Conservation (phyloP, 306 rosid species). For the Rosa multiflora region DNA sequence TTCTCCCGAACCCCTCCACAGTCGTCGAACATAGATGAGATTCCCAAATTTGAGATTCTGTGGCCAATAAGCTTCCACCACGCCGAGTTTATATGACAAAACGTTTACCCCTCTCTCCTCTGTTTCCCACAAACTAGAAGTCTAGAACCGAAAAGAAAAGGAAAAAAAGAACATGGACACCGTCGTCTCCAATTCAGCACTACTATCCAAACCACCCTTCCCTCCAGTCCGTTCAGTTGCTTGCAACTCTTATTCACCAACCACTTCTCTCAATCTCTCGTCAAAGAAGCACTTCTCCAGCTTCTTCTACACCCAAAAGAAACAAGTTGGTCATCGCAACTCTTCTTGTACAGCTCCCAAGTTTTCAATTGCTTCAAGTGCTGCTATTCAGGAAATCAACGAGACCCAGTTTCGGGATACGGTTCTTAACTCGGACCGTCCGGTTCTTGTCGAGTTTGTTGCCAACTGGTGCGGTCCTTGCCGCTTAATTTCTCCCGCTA, state of each 20-base stretch:
- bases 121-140: not conserved
- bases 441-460: constrained; percentile 87
- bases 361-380: constrained; percentile 45
- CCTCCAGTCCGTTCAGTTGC: constrained; percentile 34
- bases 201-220: constrained; percentile 22
- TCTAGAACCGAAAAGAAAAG: too few relatives aligned
- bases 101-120: not conserved
- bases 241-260: constrained; percentile 5
- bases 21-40: not conserved
- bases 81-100: not conserved
- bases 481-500: constrained; percentile 70
- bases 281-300: constrained; percentile 27
- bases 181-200: constrained; percentile 41
- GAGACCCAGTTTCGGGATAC: constrained; percentile 60
- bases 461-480: constrained; percentile 95
- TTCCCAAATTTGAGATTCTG: not conserved
- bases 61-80: constrained; percentile 13
- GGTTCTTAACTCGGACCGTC: constrained; percentile 61
- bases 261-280: constrained; percentile 24
- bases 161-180: constrained; percentile 19
- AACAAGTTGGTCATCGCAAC: constrained; percentile 1
- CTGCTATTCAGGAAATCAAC: constrained; percentile 51
- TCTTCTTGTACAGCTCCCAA: constrained; percentile 29
- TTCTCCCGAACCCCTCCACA: not conserved
- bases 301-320: constrained; percentile 26